These are phyloP conservation scores for Yamadazyma aaseri DNA, from an alignment of 1,139 yeast species.

Conservation along the genomic window DNA sequence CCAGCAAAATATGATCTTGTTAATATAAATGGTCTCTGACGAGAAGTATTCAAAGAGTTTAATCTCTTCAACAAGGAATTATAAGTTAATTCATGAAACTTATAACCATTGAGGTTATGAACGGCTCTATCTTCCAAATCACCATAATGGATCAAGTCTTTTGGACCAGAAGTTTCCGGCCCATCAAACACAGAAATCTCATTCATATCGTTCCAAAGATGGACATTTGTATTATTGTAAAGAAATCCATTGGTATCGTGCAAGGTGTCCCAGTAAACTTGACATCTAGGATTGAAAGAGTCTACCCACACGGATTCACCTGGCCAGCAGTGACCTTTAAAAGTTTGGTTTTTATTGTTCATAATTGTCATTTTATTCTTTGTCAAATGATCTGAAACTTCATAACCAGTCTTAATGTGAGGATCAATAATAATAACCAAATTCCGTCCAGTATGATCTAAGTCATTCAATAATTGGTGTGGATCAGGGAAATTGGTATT, in stretches of 20 bases:
- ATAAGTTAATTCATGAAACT: constrained; percentile 78
- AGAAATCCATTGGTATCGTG: constrained; percentile 40
- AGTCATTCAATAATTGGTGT: constrained; percentile 55
- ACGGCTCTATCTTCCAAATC: constrained; percentile 88
- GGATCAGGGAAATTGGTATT: constrained; percentile 77
- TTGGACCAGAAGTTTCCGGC: constrained; percentile 88
- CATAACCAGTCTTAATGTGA: constrained; percentile 73
- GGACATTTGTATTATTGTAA: constrained; percentile 58
- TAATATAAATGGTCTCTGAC: constrained; percentile 80
- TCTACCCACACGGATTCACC: constrained; percentile 96
- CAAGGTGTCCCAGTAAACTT: constrained; percentile 54
- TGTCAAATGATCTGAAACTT: constrained; percentile 54
- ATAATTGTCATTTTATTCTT: constrained; percentile 38
- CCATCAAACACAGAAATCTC: constrained; percentile 96
- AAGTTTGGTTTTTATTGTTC: constrained; percentile 44
- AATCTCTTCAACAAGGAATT: constrained; percentile 59
- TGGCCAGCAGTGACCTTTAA: constrained; percentile 96
- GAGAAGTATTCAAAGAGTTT: constrained; percentile 25
- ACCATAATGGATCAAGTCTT: constrained; percentile 74
- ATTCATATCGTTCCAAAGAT: constrained; percentile 97
- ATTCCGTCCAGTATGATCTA: constrained; percentile 75
- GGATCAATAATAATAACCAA: constrained; percentile 89
- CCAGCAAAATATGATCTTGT: constrained; percentile 90
- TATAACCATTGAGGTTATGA: constrained; percentile 80
- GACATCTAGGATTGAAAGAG: constrained; percentile 65